Conservation (phyloP, 108 stramenopile genomes). For the Schizochytrium sp. region DNA sequence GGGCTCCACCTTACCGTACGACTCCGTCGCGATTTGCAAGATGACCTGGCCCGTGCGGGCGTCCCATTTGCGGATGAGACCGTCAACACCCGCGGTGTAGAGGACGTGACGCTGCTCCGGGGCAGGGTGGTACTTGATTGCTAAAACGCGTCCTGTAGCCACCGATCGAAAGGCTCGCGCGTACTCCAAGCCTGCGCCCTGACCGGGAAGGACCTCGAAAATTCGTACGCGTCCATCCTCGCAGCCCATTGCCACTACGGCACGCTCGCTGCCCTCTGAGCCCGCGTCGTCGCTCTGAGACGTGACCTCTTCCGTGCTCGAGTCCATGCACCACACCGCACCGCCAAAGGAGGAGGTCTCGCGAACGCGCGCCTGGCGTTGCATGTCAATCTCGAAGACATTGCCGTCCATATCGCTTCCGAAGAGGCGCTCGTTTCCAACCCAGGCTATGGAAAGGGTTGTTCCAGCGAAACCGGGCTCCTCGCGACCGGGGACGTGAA, state of each 20-base stretch:
- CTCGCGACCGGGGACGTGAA: not conserved
- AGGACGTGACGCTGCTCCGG: not conserved
- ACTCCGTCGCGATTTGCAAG: not conserved
- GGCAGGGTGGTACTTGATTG: not conserved
- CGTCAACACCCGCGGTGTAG: not conserved
- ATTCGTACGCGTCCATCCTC: slow-evolving; percentile 4
- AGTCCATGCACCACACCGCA: not conserved
- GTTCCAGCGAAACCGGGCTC: not conserved
- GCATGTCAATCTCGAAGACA: not conserved
- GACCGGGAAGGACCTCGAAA: not conserved
- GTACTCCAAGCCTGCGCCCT: not conserved
- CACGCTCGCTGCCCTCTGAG: too few species aligned
- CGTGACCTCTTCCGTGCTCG: not conserved
- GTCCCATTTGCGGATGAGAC: slow-evolving; percentile 8
- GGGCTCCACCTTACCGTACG: not conserved
- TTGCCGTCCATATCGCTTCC: not conserved
- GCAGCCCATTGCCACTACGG: not conserved
- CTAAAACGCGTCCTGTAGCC: not conserved
- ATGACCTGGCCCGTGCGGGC: not conserved
- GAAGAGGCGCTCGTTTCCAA: not conserved
- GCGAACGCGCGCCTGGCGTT: not conserved
- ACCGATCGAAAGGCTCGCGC: not conserved
- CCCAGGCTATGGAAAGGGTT: not conserved
- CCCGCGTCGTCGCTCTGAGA: not conserved
- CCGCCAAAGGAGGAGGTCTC: slow-evolving; percentile 8